A percentile compares a stretch with the other conserved stretches of the same genome.
Evolutionary conservation across 106 monocot genomes (phyloP).

Genomic region (Dioscorea alata): DNA sequence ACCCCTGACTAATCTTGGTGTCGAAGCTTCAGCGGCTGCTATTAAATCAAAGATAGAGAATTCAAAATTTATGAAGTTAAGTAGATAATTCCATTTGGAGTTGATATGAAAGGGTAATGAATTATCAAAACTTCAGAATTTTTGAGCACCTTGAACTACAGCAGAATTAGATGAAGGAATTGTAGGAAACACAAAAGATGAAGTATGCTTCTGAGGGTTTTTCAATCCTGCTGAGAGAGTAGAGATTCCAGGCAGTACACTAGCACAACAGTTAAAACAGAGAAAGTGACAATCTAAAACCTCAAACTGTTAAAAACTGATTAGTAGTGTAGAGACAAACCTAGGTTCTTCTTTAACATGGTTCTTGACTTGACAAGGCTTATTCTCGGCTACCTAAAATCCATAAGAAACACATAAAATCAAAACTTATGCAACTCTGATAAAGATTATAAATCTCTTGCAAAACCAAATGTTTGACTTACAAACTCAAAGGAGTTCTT

Average conservation of each 20-base stretch:
- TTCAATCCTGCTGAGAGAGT: not conserved
- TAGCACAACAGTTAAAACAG: not conserved
- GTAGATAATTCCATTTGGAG: not conserved
- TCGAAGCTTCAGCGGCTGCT: constrained; percentile 6
- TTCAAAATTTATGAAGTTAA: not conserved
- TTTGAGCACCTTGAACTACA: constrained; percentile 12
- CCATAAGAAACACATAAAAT: not conserved
- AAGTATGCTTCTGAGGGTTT: not conserved
- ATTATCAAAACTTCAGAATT: not conserved
- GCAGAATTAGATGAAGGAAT: constrained; percentile 8
- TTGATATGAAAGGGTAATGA: not conserved
- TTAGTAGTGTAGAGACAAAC: not conserved
- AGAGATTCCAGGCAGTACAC: constrained; percentile 5
- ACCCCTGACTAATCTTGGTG: constrained; percentile 16
- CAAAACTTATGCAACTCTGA: too few relatives aligned
- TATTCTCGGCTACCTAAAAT: constrained; percentile 21
- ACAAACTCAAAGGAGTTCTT: constrained; percentile 37
- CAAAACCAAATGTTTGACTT: constrained; percentile 1
- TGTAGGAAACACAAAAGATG: constrained; percentile 31
- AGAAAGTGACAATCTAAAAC: too few relatives aligned
- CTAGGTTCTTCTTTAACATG: constrained; percentile 29
- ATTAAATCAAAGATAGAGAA: not conserved
- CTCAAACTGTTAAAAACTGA: too few relatives aligned
- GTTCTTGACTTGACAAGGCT: constrained; percentile 10
- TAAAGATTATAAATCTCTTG: not conserved